Conservation (phyloP, 2,329 filamentous ascomycete genomes). For the Cytospora leucostoma region DNA sequence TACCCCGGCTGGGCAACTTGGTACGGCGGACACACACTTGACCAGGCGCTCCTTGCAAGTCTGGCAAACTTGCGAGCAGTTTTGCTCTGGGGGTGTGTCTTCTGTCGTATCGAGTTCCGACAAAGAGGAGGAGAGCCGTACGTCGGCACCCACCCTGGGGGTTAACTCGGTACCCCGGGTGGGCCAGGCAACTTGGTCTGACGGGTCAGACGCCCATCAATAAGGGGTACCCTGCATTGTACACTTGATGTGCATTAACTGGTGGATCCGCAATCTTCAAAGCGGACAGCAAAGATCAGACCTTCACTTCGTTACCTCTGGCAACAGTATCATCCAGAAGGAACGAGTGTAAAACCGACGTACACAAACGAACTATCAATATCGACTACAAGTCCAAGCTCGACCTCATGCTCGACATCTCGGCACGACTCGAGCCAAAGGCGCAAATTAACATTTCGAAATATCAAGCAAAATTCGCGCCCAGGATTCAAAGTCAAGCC, state of each 20-base stretch:
- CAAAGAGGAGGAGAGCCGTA: not conserved
- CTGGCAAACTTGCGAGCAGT: not conserved
- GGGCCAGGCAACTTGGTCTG: constrained; percentile 19
- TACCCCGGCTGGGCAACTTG: too few species aligned
- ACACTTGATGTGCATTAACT: constrained; percentile 17
- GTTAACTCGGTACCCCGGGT: constrained; percentile 6
- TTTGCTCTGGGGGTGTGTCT: not conserved
- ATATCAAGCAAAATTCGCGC: not conserved
- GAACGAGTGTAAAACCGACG: constrained; percentile 16
- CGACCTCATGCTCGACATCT: not conserved
- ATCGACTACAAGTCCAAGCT: not conserved
- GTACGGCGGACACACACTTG: not conserved
- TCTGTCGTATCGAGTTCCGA: not conserved
- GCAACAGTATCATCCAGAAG: not conserved
- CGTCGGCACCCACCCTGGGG: constrained; percentile 18
- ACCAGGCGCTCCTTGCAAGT: not conserved
- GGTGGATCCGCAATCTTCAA: constrained; percentile 14
- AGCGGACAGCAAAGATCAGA: constrained; percentile 22
- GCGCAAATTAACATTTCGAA: not conserved
- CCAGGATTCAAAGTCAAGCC: not conserved
- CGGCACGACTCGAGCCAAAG: not conserved
- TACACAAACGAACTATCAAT: not conserved
- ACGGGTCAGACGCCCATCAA: constrained; percentile 19
- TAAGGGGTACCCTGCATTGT: constrained; percentile 18
- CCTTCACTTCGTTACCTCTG: constrained; percentile 16